These are phyloP conservation scores for Hymenoscyphus salicellus DNA, from an alignment of 2,329 filamentous ascomycete genomes.

Conservation along the genomic window DNA sequence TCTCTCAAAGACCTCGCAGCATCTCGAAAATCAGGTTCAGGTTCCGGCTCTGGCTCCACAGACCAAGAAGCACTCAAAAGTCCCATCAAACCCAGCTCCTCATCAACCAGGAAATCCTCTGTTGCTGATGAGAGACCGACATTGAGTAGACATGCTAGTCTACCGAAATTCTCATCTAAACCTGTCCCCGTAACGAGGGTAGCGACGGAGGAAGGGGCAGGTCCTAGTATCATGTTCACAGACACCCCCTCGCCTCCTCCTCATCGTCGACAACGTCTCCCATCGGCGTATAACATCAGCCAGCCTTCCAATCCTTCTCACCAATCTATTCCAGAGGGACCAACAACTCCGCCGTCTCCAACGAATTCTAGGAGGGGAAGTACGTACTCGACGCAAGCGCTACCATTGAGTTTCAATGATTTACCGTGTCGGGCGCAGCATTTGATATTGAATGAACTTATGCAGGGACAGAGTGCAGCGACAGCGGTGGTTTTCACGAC, in stretches of 20 bases:
- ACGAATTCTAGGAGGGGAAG: conserved; percentile 36
- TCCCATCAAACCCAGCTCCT: conserved; percentile 1
- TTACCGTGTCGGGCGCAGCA: conserved; percentile 81
- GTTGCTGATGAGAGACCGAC: conserved; percentile 41
- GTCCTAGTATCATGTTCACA: conserved; percentile 74
- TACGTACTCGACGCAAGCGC: conserved; percentile 55
- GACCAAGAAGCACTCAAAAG: conserved; percentile 11
- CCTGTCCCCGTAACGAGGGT: conserved; percentile 69
- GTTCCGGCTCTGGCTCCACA: neutral
- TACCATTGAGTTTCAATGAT: conserved; percentile 81
- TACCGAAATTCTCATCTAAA: conserved; percentile 67
- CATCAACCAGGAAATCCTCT: conserved; percentile 12
- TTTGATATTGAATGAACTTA: conserved; percentile 81
- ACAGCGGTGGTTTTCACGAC: conserved; percentile 83
- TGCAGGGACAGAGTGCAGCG: conserved; percentile 62
- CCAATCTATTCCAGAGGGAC: conserved; percentile 11
- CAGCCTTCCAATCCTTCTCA: conserved; percentile 15
- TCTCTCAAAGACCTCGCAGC: conserved; percentile 20
- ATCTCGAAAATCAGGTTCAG: conserved; percentile 16
- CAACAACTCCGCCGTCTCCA: neutral
- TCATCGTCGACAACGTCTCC: conserved; percentile 20
- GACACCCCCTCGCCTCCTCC: conserved; percentile 40
- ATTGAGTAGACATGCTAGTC: conserved; percentile 53
- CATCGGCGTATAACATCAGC: conserved; percentile 35
- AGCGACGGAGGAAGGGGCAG: conserved; percentile 60